Conservation (phyloP, 495 filamentous ascomycete species). For the Thermothielavioides terrestris region DNA sequence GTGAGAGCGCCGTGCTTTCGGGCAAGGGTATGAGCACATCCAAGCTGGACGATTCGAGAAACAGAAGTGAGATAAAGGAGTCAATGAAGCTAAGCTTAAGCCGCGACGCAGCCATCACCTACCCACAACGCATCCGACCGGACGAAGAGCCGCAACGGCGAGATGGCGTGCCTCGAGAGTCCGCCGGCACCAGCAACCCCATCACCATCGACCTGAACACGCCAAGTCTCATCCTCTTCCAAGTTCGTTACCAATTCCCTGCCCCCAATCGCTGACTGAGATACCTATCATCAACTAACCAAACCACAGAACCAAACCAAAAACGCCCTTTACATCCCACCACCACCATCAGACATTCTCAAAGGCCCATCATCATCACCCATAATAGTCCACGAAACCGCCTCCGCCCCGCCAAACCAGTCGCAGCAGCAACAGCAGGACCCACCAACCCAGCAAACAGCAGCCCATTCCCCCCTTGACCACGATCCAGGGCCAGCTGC, state of each 20-base stretch:
- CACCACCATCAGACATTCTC: no score
- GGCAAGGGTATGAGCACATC: slow-evolving; percentile 57
- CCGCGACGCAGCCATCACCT: slow-evolving; percentile 11
- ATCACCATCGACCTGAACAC: neutral
- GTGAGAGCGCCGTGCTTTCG: slow-evolving; percentile 57
- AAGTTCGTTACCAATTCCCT: neutral
- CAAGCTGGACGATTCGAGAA: neutral
- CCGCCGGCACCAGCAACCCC: neutral
- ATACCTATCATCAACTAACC: neutral
- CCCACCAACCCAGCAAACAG: neutral
- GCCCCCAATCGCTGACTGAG: no score
- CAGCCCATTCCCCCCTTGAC: no score
- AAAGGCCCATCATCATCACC: neutral
- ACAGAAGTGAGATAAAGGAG: no score
- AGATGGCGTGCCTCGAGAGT: neutral
- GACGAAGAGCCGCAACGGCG: neutral
- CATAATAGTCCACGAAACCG: no score
- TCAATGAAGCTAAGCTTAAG: neutral
- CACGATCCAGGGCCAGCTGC: no score
- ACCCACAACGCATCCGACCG: slow-evolving; percentile 12
- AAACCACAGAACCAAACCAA: neutral
- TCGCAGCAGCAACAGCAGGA: no score
- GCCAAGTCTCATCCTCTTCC: neutral
- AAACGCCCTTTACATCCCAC: neutral
- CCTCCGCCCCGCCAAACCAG: neutral